Base-by-base conservation (phyloP, 176 grass and related monocot genomes). In the Avena atlantica region DNA sequence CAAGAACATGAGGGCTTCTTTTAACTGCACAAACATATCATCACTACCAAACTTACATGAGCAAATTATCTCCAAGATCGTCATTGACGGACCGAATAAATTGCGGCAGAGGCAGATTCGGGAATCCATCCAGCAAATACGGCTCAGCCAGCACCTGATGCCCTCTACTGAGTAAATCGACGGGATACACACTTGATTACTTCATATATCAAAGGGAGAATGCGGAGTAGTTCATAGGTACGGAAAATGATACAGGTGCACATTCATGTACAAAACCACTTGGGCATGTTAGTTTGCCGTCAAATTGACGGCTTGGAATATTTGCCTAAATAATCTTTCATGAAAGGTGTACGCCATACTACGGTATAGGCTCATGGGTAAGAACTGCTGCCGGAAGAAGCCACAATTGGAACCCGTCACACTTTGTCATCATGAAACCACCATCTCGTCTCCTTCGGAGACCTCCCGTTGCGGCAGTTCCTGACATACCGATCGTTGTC, bases 381-480 rank as follows among this genome's bases (percentile, higher is more conserved):
- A 45, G 74, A 67, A 51, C 70, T 83, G 71, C 70, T 20, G 37
- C 6, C 31, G 24, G 64, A 3, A 20, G 69, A 78, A 31, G 8
- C 45, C 66, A 66, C 65, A 74, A n/a, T 24, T 11, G 11, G 55
- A 53, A 68, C 44, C 4, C 6, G 45, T 96, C 90, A 93, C 64
- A 94, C 92, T 78, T 85, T 94, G 62, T 97, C 94, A 12, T 97
- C 94, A 88, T 97, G 92, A 63, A 97, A 97, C 94, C 94, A 97
- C 94, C 94, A 97, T 70, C 94, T 92, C 5, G 92, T 97, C 78
- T 97, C 95, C 78, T 97, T 97, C 0, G 95, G 95, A 0, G 95
- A 97, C 84, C 92, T 87, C 19, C 95, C 95, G 0, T 94, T 97
- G 55, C 92, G 87, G 67, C 95, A 97, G 88, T 92, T 97, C 72